Evolutionary conservation across 352 stramenopile species (phyloP), one percentile per base, ranked within the genome.

Genomic region (Phytophthora melonis): DNA sequence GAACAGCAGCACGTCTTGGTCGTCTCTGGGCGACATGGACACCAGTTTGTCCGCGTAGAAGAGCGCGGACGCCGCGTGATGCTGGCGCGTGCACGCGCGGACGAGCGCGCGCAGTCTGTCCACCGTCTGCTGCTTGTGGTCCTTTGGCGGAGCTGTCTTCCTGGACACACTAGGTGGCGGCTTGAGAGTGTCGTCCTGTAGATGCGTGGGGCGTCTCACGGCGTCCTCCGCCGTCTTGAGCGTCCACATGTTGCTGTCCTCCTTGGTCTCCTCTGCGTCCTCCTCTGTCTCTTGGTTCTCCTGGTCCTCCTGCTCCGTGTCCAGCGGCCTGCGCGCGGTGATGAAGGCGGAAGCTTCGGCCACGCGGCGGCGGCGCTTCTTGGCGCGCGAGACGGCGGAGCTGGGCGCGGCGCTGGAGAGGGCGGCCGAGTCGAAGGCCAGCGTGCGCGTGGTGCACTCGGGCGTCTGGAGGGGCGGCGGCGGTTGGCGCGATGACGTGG

Each of bases 11-110:
- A 88, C 83, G 58, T 95, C 89, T 3, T 58, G 45, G 2, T 82
- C 68, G 32, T 89, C 66, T 2, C 23, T 54, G 0, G 83, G 72
- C 13, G 86, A 91, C 36, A 94, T 83, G n/a, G 87, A 80, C 67
- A 82, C 58, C 30, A 95, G 66, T 77, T 96, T 96, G 60, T 96
- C 89, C 3, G 88, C 83, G 66, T 94, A 94, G 52, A 95, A 96
- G 9, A 93, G 78, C 63, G 89, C 88, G 4, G 85, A 79, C 0
- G 58, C 57, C 21, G 80, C 68, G 49, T 93, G 86, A 21, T 93
- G 86, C 53, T 84, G 77, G 21, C 81, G 74, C 9, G 78, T 67
- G 68, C 82, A 93, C 52, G 72, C 79, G 18, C 62, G 75, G 10
- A 92, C 84, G 14, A 90, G 72, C 19, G 63, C 58, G 47, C 83